Evolutionary conservation across 1,284 basidiomycete genomes (phyloP).

Genomic region (Schizophyllum commune): DNA sequence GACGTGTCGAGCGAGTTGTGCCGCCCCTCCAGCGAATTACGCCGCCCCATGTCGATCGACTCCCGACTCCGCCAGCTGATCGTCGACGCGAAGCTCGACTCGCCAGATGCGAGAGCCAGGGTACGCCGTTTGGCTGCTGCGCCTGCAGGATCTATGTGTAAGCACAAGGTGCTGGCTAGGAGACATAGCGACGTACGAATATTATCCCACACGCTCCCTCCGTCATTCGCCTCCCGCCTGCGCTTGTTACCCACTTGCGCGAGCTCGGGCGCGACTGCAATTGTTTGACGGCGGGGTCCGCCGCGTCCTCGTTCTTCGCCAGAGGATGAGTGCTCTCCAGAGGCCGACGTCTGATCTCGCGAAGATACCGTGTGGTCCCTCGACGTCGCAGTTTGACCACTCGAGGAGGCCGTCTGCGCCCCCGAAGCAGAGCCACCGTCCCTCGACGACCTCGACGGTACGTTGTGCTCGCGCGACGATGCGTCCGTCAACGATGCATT

Average conservation of each 20-base stretch:
- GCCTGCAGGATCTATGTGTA: slow-evolving; percentile 11
- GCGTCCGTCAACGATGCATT: not conserved
- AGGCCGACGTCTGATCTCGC: too few species aligned
- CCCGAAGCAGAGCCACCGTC: too few species aligned
- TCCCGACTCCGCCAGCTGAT: slow-evolving; percentile 3
- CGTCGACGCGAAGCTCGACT: slow-evolving; percentile 16
- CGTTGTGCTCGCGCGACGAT: too few species aligned
- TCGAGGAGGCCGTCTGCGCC: too few species aligned
- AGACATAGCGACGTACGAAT: slow-evolving; percentile 18
- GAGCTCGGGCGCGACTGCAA: not conserved
- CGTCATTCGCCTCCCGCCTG: not conserved
- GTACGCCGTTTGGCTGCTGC: slow-evolving; percentile 21
- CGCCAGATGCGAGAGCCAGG: slow-evolving; percentile 12
- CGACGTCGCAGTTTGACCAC: not conserved
- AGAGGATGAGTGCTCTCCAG: too few species aligned
- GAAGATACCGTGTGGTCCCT: too few species aligned
- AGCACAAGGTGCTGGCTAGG: not conserved
- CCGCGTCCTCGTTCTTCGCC: too few species aligned
- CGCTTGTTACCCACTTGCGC: not conserved
- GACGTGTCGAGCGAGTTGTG: not conserved
- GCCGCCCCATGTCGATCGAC: not conserved
- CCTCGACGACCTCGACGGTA: too few species aligned
- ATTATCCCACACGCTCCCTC: slow-evolving; percentile 9
- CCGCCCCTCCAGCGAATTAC: not conserved
- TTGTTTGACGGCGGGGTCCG: not conserved